phyloP scores from a whole-genome alignment of 495 filamentous ascomycete species.

The Penicillium diatomitis region DNA sequence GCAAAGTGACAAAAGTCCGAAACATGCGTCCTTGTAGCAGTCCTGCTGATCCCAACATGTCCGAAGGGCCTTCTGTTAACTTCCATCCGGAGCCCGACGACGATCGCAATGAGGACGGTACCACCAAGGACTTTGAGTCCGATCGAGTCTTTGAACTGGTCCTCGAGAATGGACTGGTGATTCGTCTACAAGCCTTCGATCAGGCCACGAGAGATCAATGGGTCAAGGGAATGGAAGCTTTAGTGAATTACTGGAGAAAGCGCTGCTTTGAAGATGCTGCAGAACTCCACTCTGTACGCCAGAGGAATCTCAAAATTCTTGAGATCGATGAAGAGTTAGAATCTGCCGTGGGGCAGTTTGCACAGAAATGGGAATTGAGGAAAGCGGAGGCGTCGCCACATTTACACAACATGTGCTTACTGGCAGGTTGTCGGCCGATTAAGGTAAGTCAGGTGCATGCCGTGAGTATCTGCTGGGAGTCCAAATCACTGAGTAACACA shows the following conservation, averaged over 20 bases:
- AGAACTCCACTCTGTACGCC: constrained; percentile 46
- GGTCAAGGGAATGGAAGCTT: constrained; percentile 48
- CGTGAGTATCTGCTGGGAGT: neutral
- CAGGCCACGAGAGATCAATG: constrained; percentile 51
- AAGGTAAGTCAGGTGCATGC: constrained; percentile 14
- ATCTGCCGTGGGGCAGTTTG: constrained; percentile 58
- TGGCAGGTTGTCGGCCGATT: constrained; percentile 57
- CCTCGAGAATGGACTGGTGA: constrained; percentile 52
- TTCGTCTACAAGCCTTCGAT: constrained; percentile 61
- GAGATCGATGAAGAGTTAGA: constrained; percentile 65
- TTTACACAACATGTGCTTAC: constrained; percentile 61
- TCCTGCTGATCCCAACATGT: constrained; percentile 41
- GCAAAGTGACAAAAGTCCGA: constrained; percentile 48
- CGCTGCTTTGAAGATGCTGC: constrained; percentile 47
- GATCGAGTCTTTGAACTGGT: constrained; percentile 55
- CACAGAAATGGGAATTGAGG: constrained; percentile 65
- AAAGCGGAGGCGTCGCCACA: constrained; percentile 54
- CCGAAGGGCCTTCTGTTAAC: constrained; percentile 40
- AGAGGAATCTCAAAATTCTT: constrained; percentile 52
- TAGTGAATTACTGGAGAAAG: constrained; percentile 60
- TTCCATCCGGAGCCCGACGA: constrained; percentile 39
- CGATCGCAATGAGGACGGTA: constrained; percentile 43
- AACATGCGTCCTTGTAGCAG: constrained; percentile 41
- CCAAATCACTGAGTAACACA: too few relatives aligned
- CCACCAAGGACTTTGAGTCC: constrained; percentile 43